Evolutionary conservation across 768 basidiomycete species (phyloP).

Genomic region (Termitomyces sp.): DNA sequence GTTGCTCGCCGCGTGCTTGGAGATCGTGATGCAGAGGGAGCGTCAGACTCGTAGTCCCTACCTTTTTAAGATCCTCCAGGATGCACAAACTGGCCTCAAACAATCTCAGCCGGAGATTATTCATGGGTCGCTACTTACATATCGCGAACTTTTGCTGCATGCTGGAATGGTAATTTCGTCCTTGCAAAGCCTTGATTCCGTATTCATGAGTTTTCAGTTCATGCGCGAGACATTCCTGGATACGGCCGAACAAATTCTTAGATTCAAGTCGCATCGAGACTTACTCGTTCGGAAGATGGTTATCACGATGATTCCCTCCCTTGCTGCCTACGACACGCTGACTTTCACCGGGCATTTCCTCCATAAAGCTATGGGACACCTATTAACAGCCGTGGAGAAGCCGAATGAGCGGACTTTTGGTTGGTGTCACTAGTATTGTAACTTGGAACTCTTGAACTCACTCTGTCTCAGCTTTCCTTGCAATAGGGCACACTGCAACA

Average conservation of each 20-base stretch:
- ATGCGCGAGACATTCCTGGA: slow-evolving; percentile 85
- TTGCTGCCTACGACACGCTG: slow-evolving; percentile 91
- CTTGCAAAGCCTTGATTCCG: not conserved
- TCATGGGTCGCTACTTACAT: slow-evolving; percentile 88
- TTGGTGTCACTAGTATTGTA: slow-evolving; percentile 26
- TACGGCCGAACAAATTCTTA: slow-evolving; percentile 84
- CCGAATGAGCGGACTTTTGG: slow-evolving; percentile 85
- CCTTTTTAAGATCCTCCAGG: slow-evolving; percentile 78
- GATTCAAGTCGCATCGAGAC: slow-evolving; percentile 85
- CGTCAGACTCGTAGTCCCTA: slow-evolving; percentile 60
- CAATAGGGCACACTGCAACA: slow-evolving; percentile 91
- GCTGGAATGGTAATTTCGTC: slow-evolving; percentile 77
- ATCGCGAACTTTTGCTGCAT: slow-evolving; percentile 85
- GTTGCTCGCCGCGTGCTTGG: slow-evolving; percentile 86
- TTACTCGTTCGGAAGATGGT: slow-evolving; percentile 88
- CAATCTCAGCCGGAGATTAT: slow-evolving; percentile 81
- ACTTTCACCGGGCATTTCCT: slow-evolving; percentile 89
- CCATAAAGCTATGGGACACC: slow-evolving; percentile 90
- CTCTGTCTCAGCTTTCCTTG: slow-evolving; percentile 72
- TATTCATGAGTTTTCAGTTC: slow-evolving; percentile 42
- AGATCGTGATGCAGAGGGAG: slow-evolving; percentile 76
- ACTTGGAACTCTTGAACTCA: slow-evolving; percentile 7
- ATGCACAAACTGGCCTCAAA: slow-evolving; percentile 80
- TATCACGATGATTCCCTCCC: slow-evolving; percentile 90
- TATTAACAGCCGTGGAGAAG: slow-evolving; percentile 84